A percentile compares a stretch with the other conserved stretches of the same genome.
Conservation (phyloP, 2,329 filamentous ascomycete species). For the Harringtonia aguacate region DNA sequence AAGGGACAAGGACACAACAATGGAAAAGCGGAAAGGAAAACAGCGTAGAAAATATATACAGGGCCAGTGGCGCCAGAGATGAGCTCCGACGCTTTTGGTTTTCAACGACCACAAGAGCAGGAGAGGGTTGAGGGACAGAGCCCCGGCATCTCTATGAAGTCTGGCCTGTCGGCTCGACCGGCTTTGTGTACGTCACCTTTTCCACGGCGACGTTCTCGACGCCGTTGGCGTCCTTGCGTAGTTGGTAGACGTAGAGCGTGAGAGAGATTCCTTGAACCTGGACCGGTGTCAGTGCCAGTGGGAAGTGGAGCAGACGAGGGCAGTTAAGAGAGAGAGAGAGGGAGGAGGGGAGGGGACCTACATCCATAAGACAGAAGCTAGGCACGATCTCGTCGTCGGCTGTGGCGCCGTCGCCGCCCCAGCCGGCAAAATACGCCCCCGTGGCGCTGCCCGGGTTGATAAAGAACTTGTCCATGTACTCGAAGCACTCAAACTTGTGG, state of each 20-base stretch:
- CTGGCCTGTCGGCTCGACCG: conserved; percentile 45
- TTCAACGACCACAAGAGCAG: background rate
- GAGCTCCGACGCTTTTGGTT: no score
- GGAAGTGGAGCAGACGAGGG: conserved; percentile 1
- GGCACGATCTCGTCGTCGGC: conserved; percentile 66
- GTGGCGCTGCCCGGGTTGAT: conserved; percentile 59
- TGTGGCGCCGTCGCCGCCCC: conserved; percentile 60
- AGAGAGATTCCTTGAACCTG: conserved; percentile 94
- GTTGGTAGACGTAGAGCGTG: conserved; percentile 87
- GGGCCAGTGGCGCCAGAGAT: background rate
- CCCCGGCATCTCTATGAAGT: conserved; percentile 27
- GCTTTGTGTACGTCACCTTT: conserved; percentile 79
- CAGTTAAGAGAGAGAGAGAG: no score
- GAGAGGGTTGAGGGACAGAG: background rate
- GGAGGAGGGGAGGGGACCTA: conserved; percentile 37
- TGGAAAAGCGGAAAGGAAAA: background rate
- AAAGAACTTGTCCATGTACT: conserved; percentile 67
- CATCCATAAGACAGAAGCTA: conserved; percentile 97
- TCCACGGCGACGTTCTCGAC: conserved; percentile 73
- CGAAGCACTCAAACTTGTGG: conserved; percentile 58
- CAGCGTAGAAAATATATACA: background rate
- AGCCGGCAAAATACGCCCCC: conserved; percentile 49
- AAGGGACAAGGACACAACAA: background rate
- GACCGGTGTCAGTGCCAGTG: conserved; percentile 12
- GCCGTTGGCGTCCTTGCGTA: conserved; percentile 66